Conservation (phyloP, 257 asterid species). For the Solanum chiquidenum region DNA sequence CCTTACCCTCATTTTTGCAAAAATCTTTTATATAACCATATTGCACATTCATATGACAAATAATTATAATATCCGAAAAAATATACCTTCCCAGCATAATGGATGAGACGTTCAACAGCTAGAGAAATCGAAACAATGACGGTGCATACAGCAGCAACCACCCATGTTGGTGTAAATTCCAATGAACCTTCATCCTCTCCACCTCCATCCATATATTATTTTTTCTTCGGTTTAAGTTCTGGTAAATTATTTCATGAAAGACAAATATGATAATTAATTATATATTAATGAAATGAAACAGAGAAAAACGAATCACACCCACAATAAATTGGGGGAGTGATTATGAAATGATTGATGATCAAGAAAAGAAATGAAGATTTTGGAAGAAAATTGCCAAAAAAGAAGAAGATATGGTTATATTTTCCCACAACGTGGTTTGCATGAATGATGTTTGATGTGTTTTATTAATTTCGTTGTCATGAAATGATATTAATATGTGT, state of each 20-base stretch:
- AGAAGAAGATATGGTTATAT: background rate
- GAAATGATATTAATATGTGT: background rate
- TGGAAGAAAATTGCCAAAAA: background rate
- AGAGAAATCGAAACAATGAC: slow-evolving; percentile 28
- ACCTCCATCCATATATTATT: slow-evolving; percentile 10
- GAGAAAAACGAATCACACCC: background rate
- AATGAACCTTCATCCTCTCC: slow-evolving; percentile 14
- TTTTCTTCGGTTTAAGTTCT: background rate
- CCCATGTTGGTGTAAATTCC: slow-evolving; percentile 43
- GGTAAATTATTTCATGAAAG: background rate
- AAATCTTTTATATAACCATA: background rate
- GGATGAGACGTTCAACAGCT: slow-evolving; percentile 26
- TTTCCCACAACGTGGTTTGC: background rate
- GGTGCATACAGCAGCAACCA: slow-evolving; percentile 32
- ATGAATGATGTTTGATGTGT: background rate
- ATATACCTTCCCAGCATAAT: slow-evolving; percentile 22
- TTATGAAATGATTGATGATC: background rate
- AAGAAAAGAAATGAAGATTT: background rate
- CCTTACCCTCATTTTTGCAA: background rate
- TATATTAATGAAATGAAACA: background rate
- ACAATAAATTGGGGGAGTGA: background rate
- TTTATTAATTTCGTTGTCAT: background rate
- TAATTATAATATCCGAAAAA: background rate
- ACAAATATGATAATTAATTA: background rate
- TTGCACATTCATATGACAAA: background rate